phyloP scores from a whole-genome alignment of 306 rosid species.

The Dicorynia guianensis region DNA sequence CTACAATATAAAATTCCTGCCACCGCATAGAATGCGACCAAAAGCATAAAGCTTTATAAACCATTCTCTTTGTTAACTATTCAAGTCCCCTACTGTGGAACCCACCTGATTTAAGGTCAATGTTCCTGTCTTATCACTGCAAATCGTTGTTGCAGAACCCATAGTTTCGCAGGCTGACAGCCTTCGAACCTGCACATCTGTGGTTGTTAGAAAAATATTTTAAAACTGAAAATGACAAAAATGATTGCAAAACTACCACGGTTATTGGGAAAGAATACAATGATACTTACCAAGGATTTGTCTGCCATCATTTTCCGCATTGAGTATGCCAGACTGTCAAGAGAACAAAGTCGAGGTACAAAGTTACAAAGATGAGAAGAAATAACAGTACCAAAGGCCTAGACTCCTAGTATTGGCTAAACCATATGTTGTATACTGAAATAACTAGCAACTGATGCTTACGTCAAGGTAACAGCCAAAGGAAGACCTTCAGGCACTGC shows the following conservation, averaged over 20 bases:
- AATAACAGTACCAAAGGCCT: conserved; percentile 10
- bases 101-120: conserved; percentile 87
- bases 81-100: conserved; percentile 22
- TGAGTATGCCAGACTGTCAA: conserved; percentile 86
- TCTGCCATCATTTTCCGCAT: conserved; percentile 99
- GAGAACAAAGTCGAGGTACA: conserved; percentile 33
- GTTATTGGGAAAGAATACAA: conserved; percentile 20
- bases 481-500: conserved; percentile 99
- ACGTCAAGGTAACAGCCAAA: conserved; percentile 98
- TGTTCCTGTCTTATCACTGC: conserved; percentile 99
- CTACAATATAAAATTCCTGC: no score
- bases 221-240: conserved; percentile 25
- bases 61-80: conserved; percentile 17
- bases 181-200: conserved; percentile 78
- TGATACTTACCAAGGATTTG: conserved; percentile 81
- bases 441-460: conserved; percentile 46
- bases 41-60: background rate
- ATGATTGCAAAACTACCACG: conserved; percentile 33
- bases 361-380: conserved; percentile 38
- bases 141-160: conserved; percentile 98
- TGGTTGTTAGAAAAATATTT: conserved; percentile 42
- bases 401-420: conserved; percentile 20
- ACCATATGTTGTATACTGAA: conserved; percentile 22
- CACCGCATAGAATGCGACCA: background rate
- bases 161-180: conserved; percentile 98